Evolutionary conservation across 2,329 filamentous ascomycete species (phyloP).

Genomic region (Trichoderma pleuroti): DNA sequence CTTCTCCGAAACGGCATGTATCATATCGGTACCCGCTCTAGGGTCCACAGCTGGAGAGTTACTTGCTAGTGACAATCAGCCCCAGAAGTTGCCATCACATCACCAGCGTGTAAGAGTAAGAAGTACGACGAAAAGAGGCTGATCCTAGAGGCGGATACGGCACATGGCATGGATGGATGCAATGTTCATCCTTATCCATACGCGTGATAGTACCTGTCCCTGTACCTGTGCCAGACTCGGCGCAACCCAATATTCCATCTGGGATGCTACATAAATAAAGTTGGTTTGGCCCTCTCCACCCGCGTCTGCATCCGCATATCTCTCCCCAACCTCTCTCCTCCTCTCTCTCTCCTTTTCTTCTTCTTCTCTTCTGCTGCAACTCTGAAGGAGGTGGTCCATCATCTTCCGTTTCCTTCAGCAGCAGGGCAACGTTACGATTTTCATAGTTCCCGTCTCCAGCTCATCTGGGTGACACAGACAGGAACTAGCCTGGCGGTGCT

Average conservation of each 20-base stretch:
- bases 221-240: not conserved
- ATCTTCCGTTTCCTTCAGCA: not conserved
- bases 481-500: not conserved
- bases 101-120: not conserved
- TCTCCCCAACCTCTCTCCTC: not conserved
- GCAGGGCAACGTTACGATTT: not conserved
- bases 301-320: constrained; percentile 3
- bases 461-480: not conserved
- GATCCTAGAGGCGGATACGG: not conserved
- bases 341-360: not conserved
- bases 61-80: not conserved
- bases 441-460: not conserved
- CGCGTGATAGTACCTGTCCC: not conserved
- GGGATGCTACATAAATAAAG: constrained; percentile 17
- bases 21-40: constrained; percentile 2
- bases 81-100: not conserved
- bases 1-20: not conserved
- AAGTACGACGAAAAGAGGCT: not conserved
- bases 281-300: constrained; percentile 6
- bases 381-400: not conserved
- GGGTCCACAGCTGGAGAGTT: not conserved
- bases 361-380: not conserved
- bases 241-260: constrained; percentile 3
- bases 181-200: not conserved
- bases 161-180: constrained; percentile 15